Percentiles rank a stretch among this genome's conserved stretches.
Conservation (phyloP, 2,329 filamentous ascomycete species). For the Ambrosiella xylebori region DNA sequence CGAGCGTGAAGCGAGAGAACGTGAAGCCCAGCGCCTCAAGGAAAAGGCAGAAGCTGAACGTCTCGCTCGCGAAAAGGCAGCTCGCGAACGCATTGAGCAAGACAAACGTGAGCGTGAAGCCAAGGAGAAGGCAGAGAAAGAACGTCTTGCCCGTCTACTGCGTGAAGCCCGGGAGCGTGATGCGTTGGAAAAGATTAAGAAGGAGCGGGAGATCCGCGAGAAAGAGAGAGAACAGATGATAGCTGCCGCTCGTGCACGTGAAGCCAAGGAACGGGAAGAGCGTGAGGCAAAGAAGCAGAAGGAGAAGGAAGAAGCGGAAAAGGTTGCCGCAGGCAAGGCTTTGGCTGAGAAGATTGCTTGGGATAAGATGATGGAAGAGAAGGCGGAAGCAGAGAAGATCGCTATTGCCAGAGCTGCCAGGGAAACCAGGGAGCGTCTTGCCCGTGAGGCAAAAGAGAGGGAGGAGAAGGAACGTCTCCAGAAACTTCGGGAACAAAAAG, state of each 20-base stretch:
- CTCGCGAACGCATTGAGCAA: slow-evolving; percentile 12
- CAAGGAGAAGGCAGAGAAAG: slow-evolving; percentile 19
- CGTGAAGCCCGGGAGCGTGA: slow-evolving; percentile 6
- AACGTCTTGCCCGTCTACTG: slow-evolving; percentile 16
- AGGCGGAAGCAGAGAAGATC: slow-evolving; percentile 1
- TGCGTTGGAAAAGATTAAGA: slow-evolving; percentile 6
- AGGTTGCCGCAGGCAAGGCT: not conserved
- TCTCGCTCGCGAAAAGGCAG: slow-evolving; percentile 5
- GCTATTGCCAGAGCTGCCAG: slow-evolving; percentile 2
- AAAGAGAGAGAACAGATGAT: slow-evolving; percentile 33
- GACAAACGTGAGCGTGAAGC: slow-evolving; percentile 12
- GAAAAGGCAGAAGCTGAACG: slow-evolving; percentile 13
- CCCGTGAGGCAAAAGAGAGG: slow-evolving; percentile 1
- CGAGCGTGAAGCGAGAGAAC: slow-evolving; percentile 26
- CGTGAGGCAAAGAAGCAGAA: slow-evolving; percentile 5
- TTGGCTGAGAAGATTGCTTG: not conserved
- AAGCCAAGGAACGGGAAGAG: slow-evolving; percentile 21
- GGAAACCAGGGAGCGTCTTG: not conserved
- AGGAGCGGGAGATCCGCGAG: slow-evolving; percentile 27
- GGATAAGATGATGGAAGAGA: slow-evolving; percentile 2
- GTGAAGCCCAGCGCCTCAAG: slow-evolving; percentile 13
- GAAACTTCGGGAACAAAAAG: slow-evolving; percentile 26
- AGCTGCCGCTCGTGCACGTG: slow-evolving; percentile 7
- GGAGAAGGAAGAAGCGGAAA: slow-evolving; percentile 1
- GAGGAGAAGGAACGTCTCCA: slow-evolving; percentile 29